These are phyloP conservation scores for Collybia nuda DNA, from an alignment of 768 basidiomycete genomes.

Conservation along the genomic window DNA sequence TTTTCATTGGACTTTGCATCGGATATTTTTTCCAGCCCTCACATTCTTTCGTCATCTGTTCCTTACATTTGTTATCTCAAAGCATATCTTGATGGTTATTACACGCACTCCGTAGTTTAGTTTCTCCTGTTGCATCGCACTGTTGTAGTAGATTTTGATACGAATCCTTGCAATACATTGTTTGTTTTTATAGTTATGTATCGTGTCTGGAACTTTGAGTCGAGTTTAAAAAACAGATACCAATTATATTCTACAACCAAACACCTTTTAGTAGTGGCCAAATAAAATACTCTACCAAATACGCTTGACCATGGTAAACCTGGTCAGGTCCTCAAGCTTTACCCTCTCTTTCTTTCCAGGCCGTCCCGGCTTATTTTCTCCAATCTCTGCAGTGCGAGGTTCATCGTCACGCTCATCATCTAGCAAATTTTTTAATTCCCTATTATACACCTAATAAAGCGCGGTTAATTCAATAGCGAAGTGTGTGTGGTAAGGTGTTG, in stretches of 20 bases:
- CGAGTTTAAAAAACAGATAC: too few relatives aligned
- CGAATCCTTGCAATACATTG: too few relatives aligned
- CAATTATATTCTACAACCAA: too few relatives aligned
- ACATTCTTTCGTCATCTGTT: neutral
- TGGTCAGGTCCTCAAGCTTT: conserved; percentile 83
- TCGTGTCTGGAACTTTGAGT: too few relatives aligned
- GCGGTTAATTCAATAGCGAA: neutral
- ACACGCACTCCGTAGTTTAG: neutral
- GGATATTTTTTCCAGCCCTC: neutral
- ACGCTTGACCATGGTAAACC: conserved; percentile 95
- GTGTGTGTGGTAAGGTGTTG: neutral
- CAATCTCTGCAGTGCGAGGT: conserved; percentile 66
- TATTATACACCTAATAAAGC: conserved; percentile 68
- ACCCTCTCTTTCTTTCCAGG: conserved; percentile 57
- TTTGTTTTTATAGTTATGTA: too few relatives aligned
- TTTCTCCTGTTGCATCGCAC: neutral
- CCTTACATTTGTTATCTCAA: neutral
- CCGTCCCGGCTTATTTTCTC: conserved; percentile 50
- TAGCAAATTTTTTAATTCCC: conserved; percentile 71
- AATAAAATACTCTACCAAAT: conserved; percentile 54
- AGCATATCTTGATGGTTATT: neutral
- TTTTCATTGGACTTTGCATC: neutral
- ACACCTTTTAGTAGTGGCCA: neutral
- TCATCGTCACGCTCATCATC: conserved; percentile 72
- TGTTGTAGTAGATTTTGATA: neutral